Percentiles rank a stretch among this genome's conserved stretches.
These are phyloP conservation scores for Aspergillus calidoustus DNA, from an alignment of 2,329 filamentous ascomycete species.

Conservation along the genomic window DNA sequence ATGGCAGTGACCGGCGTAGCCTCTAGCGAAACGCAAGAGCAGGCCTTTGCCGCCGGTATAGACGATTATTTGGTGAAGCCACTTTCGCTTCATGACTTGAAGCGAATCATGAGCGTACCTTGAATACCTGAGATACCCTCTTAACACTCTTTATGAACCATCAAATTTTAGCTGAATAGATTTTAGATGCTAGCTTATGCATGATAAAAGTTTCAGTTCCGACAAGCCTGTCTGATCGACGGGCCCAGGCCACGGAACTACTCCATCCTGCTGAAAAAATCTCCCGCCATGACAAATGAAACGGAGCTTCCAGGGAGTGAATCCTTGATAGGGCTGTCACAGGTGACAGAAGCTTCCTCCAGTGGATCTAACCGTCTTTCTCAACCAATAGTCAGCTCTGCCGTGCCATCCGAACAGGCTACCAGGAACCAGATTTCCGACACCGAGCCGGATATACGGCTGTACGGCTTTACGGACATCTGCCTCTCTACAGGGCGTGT, in stretches of 20 bases:
- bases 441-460: conserved; percentile 8
- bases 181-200: not conserved
- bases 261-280: not conserved
- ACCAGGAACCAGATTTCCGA: not conserved
- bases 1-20: conserved; percentile 40
- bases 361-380: not conserved
- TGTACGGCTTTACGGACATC: conserved; percentile 27
- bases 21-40: conserved; percentile 37
- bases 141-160: not conserved
- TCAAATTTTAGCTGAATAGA: not conserved
- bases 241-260: not conserved
- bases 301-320: not conserved
- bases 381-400: not conserved
- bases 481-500: not conserved
- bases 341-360: not conserved
- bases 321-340: not conserved
- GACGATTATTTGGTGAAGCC: conserved; percentile 40
- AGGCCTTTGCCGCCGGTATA: conserved; percentile 35
- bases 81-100: conserved; percentile 36
- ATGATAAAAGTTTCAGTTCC: not conserved
- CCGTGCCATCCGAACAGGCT: not conserved
- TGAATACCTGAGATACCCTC: conserved; percentile 13
- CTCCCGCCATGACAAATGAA: not conserved
- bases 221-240: not conserved
- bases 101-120: conserved; percentile 34